Base-by-base conservation (phyloP, 805 yeast genomes). In the Spathaspora sp. region DNA sequence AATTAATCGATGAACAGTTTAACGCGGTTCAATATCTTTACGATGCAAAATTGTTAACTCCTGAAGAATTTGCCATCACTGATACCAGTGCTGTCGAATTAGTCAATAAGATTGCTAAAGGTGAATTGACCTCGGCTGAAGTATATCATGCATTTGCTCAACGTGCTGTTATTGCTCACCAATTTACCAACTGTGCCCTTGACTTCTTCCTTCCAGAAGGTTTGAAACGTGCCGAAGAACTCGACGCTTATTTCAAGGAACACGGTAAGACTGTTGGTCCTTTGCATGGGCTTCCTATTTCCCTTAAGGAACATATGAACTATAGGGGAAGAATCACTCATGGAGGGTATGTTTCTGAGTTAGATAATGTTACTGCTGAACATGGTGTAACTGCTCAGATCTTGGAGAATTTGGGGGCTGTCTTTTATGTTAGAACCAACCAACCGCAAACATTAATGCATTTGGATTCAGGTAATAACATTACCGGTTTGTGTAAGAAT, bases 221-320 rank as follows among this genome's bases (percentile, higher is more conserved):
- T 12, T 68, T 85, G 49, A 70, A 69, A 51, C 71, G 76, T 51
- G 90, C 90, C 7, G 64, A 75, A 57, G 70, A 63, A 49, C 69
- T 83, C 53, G 92, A 86, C 60, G 78, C 72, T 20, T 75, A 77
- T 59, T 80, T 57, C 51, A 64, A 62, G 49, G 56, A 71, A 43
- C 65, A 76, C 42, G 85, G 84, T 14, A 73, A 77, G 55, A 64
- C 76, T 1, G 60, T 79, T 35, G 89, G 89, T 28, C 85, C 87
- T 1, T 72, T 85, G 46, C 89, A 85, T 57, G 90, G 90, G 1
- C 66, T 85, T 29, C 90, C 89, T 2, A 68, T 84, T 31, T 81
- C 87, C 0, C 69, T 84, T 49, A 84, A 84, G 54, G 85, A 78
- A 56, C 80, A 76, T 52, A 67, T 72, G 65, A 56, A 60, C 52